These are phyloP conservation scores for Tylopilus sp. DNA, from an alignment of 768 basidiomycete species.

Conservation along the genomic window DNA sequence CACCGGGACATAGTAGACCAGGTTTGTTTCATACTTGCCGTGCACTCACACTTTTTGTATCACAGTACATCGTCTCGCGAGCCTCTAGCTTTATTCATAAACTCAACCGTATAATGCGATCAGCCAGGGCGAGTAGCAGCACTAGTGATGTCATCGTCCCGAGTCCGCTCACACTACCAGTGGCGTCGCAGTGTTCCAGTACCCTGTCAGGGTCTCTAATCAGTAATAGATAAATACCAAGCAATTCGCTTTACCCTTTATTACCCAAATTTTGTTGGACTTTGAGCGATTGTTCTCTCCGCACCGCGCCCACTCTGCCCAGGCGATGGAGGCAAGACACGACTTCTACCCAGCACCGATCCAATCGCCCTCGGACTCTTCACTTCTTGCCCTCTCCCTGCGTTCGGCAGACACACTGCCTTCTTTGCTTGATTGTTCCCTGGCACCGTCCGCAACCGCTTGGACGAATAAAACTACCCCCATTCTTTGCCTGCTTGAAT, in stretches of 20 bases:
- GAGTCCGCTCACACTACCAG: no score
- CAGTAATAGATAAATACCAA: background rate
- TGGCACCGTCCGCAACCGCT: background rate
- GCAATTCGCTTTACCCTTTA: background rate
- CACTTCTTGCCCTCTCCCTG: background rate
- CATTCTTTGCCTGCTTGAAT: background rate
- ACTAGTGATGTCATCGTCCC: background rate
- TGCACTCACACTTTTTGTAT: background rate
- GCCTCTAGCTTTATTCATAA: no score
- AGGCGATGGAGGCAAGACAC: conserved; percentile 1
- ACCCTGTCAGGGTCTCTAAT: background rate
- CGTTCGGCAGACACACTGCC: background rate
- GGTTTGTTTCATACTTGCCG: no score
- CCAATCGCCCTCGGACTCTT: background rate
- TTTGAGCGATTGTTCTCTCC: background rate
- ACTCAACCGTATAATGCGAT: no score
- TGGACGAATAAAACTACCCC: background rate
- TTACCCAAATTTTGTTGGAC: conserved; percentile 9
- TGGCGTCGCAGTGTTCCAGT: conserved; percentile 1
- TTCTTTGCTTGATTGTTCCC: background rate
- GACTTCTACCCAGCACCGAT: conserved; percentile 10
- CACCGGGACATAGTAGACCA: no score
- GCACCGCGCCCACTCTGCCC: background rate
- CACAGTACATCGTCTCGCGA: background rate
- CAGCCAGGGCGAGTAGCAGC: no score